These are phyloP conservation scores for Amanita rubescens DNA, from an alignment of 768 basidiomycete species.

Conservation along the genomic window DNA sequence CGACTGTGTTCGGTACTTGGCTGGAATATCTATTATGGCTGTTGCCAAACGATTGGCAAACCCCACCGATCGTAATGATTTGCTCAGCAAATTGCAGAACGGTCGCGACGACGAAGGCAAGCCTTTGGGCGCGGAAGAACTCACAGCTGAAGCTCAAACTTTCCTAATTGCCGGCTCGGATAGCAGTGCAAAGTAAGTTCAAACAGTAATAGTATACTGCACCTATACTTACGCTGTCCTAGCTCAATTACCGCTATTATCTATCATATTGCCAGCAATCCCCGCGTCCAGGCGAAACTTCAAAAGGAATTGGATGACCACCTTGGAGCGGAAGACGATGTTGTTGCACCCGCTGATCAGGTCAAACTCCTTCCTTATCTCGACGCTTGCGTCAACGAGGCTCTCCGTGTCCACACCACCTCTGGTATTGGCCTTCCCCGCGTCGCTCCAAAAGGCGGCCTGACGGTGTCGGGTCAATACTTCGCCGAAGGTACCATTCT, in stretches of 20 bases:
- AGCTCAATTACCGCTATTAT: constrained; percentile 89
- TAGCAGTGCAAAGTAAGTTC: constrained; percentile 81
- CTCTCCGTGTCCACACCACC: constrained; percentile 77
- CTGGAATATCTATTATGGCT: constrained; percentile 73
- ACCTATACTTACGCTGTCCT: neutral
- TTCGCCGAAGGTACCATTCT: constrained; percentile 72
- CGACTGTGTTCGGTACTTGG: constrained; percentile 60
- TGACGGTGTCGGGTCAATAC: constrained; percentile 47
- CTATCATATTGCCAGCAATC: constrained; percentile 73
- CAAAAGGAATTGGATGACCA: constrained; percentile 71
- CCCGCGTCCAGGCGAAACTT: constrained; percentile 56
- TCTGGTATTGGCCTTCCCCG: constrained; percentile 81
- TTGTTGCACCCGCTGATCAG: constrained; percentile 53
- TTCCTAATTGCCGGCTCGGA: constrained; percentile 87
- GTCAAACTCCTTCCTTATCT: constrained; percentile 74
- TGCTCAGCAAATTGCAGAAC: constrained; percentile 73
- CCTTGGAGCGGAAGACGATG: constrained; percentile 47
- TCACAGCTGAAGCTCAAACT: constrained; percentile 85
- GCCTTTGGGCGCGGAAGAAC: constrained; percentile 70
- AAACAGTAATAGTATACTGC: neutral
- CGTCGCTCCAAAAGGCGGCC: constrained; percentile 67
- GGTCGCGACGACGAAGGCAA: constrained; percentile 74
- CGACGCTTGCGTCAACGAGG: constrained; percentile 84
- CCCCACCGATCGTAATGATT: constrained; percentile 69
- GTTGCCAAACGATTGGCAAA: constrained; percentile 68